Conservation (phyloP, 2,329 filamentous ascomycete genomes). For the Alternaria gaisen region DNA sequence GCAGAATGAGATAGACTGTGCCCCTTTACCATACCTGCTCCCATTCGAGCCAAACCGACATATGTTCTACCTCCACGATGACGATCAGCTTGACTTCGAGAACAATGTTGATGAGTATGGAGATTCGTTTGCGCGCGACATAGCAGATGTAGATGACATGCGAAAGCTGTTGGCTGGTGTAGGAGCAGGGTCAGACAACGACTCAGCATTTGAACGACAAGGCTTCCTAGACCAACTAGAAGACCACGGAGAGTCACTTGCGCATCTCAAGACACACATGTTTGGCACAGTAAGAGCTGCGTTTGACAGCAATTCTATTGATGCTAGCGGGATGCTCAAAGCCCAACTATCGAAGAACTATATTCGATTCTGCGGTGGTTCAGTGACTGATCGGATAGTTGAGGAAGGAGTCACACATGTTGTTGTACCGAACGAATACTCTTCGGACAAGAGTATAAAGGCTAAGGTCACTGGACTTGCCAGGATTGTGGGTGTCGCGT, state of each 20-base stretch:
- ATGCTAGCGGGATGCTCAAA: conserved; percentile 32
- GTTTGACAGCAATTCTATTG: conserved; percentile 19
- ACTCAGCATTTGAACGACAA: conserved; percentile 26
- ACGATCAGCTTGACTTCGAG: conserved; percentile 63
- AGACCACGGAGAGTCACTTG: conserved; percentile 35
- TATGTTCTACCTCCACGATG: conserved; percentile 73
- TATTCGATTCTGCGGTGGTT: conserved; percentile 75
- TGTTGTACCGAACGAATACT: conserved; percentile 62
- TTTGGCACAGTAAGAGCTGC: conserved; percentile 39
- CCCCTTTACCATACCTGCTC: conserved; percentile 67
- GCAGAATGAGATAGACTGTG: conserved; percentile 63
- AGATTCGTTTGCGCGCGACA: conserved; percentile 82
- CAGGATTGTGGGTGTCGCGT: conserved; percentile 72
- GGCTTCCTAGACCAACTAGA: conserved; percentile 40
- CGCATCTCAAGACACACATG: conserved; percentile 42
- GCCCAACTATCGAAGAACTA: conserved; percentile 63
- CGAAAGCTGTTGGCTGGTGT: conserved; percentile 52
- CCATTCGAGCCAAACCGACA: conserved; percentile 73
- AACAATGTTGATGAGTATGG: conserved; percentile 77
- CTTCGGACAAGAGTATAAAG: conserved; percentile 56
- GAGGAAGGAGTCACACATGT: conserved; percentile 75
- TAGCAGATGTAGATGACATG: conserved; percentile 69
- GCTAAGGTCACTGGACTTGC: conserved; percentile 61
- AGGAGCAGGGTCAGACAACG: conserved; percentile 30
- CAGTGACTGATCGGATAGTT: conserved; percentile 60